phyloP scores from a whole-genome alignment of 345 rosid genomes.

The Citrus mangshanensis region DNA sequence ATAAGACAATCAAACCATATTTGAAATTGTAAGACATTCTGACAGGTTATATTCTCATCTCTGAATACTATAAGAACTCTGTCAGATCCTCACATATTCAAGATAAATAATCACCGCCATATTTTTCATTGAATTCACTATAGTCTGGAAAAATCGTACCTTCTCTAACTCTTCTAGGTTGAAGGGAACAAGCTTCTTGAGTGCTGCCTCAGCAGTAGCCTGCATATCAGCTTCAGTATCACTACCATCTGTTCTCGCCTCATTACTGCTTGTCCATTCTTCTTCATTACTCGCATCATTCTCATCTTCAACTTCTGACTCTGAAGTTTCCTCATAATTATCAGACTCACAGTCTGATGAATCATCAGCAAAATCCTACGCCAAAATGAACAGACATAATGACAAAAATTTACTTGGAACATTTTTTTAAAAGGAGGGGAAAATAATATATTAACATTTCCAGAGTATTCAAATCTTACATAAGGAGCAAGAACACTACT shows the following conservation, averaged over 20 bases:
- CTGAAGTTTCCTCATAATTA: slow-evolving; percentile 67
- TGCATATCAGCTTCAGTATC: slow-evolving; percentile 62
- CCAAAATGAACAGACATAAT: slow-evolving; percentile 22
- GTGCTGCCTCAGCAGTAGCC: slow-evolving; percentile 76
- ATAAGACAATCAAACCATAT: background rate
- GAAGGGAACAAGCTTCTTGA: slow-evolving; percentile 71
- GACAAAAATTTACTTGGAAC: background rate
- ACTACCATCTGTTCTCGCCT: slow-evolving; percentile 66
- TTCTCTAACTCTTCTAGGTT: slow-evolving; percentile 71
- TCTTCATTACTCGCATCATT: slow-evolving; percentile 66
- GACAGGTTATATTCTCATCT: background rate
- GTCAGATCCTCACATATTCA: background rate
- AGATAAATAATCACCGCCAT: background rate
- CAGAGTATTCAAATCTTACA: slow-evolving; percentile 54
- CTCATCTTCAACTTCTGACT: slow-evolving; percentile 85
- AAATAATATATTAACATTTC: background rate
- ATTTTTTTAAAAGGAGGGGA: background rate
- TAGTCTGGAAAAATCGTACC: slow-evolving; percentile 35
- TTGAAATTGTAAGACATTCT: background rate
- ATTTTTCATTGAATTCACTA: background rate
- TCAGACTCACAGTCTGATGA: slow-evolving; percentile 65
- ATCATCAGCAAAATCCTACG: slow-evolving; percentile 81
- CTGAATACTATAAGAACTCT: background rate
- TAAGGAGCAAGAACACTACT: slow-evolving; percentile 90
- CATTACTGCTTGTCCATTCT: slow-evolving; percentile 64